phyloP scores from a whole-genome alignment of 169 alveolate species.

The Plasmodium gonderi region DNA sequence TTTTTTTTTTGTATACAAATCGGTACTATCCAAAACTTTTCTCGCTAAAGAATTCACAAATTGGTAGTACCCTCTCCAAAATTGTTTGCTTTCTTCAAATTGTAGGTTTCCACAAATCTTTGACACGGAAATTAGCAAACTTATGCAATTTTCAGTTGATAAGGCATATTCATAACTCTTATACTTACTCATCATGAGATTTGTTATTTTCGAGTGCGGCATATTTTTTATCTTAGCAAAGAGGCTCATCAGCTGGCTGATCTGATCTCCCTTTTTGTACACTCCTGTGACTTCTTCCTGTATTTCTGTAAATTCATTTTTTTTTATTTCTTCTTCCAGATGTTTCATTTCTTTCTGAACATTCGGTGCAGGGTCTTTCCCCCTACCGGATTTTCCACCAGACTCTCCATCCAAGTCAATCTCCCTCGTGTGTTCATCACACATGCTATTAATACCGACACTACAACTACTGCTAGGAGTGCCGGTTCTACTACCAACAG shows the following conservation, averaged over 20 bases:
- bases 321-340: no score
- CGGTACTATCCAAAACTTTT: background rate
- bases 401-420: no score
- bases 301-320: no score
- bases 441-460: no score
- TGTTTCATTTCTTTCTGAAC: no score
- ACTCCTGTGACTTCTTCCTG: no score
- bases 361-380: no score
- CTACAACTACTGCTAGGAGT: background rate
- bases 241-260: background rate
- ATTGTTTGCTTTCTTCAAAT: background rate
- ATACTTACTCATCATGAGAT: background rate
- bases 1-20: constrained; percentile 2
- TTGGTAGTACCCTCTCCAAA: constrained; percentile 17
- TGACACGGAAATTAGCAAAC: background rate
- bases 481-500: background rate
- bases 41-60: background rate
- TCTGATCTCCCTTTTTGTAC: background rate
- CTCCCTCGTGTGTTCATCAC: no score
- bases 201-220: background rate
- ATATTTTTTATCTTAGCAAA: background rate
- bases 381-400: no score
- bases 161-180: background rate
- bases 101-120: background rate
- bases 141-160: background rate